These are phyloP conservation scores for Rubus parviflorus DNA, from an alignment of 306 rosid species.

Conservation along the genomic window DNA sequence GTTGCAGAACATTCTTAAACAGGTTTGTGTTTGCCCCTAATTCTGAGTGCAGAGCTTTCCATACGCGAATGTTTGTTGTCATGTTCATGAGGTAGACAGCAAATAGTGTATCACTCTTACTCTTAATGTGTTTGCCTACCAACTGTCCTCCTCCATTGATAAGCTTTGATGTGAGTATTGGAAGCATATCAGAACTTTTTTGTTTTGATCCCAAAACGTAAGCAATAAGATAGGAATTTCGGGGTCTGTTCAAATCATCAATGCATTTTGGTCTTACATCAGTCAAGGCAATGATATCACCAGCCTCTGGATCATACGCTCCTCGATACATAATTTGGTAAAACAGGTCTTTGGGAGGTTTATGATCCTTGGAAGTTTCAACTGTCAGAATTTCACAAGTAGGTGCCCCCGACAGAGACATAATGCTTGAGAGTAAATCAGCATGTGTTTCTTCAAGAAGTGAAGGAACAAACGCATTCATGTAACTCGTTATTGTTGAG, in stretches of 20 bases:
- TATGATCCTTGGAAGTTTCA: conserved; percentile 16
- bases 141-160: background rate
- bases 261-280: conserved; percentile 29
- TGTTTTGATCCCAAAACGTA: background rate
- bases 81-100: conserved; percentile 9
- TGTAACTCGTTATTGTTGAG: conserved; percentile 22
- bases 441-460: conserved; percentile 44
- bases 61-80: conserved; percentile 28
- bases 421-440: conserved; percentile 39
- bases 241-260: background rate
- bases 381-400: conserved; percentile 31
- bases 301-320: conserved; percentile 39
- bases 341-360: conserved; percentile 29
- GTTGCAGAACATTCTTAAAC: conserved; percentile 17
- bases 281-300: conserved; percentile 56
- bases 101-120: background rate
- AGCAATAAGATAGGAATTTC: conserved; percentile 32
- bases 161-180: conserved; percentile 23
- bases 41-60: conserved; percentile 21
- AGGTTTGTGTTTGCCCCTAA: background rate
- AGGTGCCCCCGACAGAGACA: conserved; percentile 32
- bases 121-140: too few relatives aligned
- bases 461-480: conserved; percentile 34
- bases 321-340: conserved; percentile 20
- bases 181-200: background rate